Base-by-base conservation (phyloP, 768 basidiomycete genomes). In the Pulveroboletus sp. region DNA sequence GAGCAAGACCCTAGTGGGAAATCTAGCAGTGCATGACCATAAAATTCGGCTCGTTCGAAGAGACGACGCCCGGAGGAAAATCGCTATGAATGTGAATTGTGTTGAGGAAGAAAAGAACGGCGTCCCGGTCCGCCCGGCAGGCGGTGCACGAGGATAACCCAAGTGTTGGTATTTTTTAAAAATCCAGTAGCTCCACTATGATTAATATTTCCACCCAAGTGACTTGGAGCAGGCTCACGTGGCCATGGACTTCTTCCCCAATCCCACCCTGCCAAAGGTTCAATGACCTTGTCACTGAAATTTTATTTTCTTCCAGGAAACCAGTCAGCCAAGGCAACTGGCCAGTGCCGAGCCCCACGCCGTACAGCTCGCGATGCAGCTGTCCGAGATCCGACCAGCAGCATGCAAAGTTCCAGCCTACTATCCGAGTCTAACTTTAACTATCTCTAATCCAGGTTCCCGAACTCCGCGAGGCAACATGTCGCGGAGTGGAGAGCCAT, bases 401-500 rank as follows among this genome's bases (percentile, higher is more conserved):
- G 19, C 41, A 13, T 16, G 45, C 37, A 21, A 36, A 13, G 20
- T 24, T 41, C 14, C 27, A 34, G 31, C 40, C n/a, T n/a, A n/a
- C n/a, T n/a, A n/a, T n/a, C n/a, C n/a, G n/a, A n/a, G 14, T 43
- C 20, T 39, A 14, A 12, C 33, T 36, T 33, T 8, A 16, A 33
- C 14, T 36, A 36, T 35, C 39, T 52, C 31, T 27, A 38, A 31
- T 38, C 32, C 53, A 24, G 21, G 37, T 38, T 45, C 48, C 50
- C 29, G 50, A 64, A 62, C 61, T 62, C 61, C 61, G 61, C 61
- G 61, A 64, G 38, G 33, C 38, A 5, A 24, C 6, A 24, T 35
- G n/a, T 51, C 60, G 60, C 60, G 60, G 60, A 61, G 62, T 61
- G 24, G 50, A n/a, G 42, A n/a, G 42, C n/a, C 38, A 41, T 23